Conservation (phyloP, 768 basidiomycete species). For the Pisolithus albus region DNA sequence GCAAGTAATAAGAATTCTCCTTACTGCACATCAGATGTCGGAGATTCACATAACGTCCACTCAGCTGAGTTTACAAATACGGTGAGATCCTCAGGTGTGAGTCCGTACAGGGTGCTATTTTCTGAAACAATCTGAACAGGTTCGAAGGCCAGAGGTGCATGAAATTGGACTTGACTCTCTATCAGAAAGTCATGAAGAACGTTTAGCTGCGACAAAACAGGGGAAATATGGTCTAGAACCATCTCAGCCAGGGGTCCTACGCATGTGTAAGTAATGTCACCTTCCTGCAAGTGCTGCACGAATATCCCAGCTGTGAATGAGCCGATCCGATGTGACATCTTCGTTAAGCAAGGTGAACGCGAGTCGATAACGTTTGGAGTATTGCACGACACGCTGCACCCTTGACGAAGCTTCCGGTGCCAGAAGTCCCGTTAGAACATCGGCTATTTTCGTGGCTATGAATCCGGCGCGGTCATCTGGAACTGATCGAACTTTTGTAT, state of each 20-base stretch:
- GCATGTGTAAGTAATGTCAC: constrained; percentile 24
- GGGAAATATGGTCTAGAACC: constrained; percentile 58
- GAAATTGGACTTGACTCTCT: constrained; percentile 90
- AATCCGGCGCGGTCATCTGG: constrained; percentile 12
- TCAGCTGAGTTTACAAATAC: constrained; percentile 95
- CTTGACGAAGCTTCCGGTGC: constrained; percentile 41
- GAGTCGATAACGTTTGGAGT: constrained; percentile 74
- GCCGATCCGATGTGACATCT: constrained; percentile 62
- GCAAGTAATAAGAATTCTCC: constrained; percentile 2
- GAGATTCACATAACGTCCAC: constrained; percentile 76
- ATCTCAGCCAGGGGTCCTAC: constrained; percentile 11
- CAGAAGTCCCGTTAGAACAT: constrained; percentile 35
- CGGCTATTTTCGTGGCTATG: constrained; percentile 33
- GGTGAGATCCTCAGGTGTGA: constrained; percentile 78
- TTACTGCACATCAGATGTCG: constrained; percentile 11
- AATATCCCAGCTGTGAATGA: constrained; percentile 68
- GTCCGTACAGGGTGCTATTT: constrained; percentile 40
- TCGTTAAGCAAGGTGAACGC: constrained; percentile 94
- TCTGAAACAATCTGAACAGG: constrained; percentile 35
- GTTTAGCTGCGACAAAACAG: constrained; percentile 53
- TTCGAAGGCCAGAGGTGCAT: constrained; percentile 82
- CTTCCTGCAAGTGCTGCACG: constrained; percentile 53
- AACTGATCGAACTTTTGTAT: background rate
- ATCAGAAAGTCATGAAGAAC: constrained; percentile 85
- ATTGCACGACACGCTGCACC: constrained; percentile 57